These are phyloP conservation scores for Suillus brevipes DNA, from an alignment of 768 basidiomycete species.

Conservation along the genomic window DNA sequence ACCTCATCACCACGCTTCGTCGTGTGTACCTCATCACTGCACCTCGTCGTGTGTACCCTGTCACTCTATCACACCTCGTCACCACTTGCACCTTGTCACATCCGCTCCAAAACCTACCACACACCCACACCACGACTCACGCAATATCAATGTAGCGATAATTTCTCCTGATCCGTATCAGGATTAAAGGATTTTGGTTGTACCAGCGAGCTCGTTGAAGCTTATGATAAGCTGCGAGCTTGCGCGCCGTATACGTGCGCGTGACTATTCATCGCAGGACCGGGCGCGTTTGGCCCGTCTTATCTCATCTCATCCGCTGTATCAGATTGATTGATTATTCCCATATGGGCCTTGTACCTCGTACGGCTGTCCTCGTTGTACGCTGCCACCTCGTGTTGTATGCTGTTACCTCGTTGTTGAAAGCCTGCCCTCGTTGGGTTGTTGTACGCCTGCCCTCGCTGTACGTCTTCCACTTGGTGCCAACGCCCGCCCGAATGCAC, in stretches of 20 bases:
- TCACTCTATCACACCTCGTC: neutral
- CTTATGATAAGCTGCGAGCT: neutral
- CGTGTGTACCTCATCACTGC: neutral
- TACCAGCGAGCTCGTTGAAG: neutral
- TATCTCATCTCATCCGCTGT: neutral
- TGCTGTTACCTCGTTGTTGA: neutral
- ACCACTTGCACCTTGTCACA: neutral
- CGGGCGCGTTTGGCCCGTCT: neutral
- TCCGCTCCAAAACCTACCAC: neutral
- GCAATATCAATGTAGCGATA: constrained; percentile 7
- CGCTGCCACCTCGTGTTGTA: neutral
- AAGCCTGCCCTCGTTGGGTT: neutral
- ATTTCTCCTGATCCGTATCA: neutral
- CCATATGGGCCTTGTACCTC: neutral
- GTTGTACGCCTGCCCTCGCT: neutral
- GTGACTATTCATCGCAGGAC: neutral
- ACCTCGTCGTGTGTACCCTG: neutral
- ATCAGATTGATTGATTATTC: constrained; percentile 1
- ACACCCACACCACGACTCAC: neutral
- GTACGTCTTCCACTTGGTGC: neutral
- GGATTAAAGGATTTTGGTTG: constrained; percentile 5
- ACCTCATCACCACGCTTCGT: neutral
- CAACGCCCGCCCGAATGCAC: neutral
- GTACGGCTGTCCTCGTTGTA: neutral
- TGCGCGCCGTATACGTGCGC: neutral